phyloP scores from a whole-genome alignment of 2,329 filamentous ascomycete species.

The Hypomyces rosellus region DNA sequence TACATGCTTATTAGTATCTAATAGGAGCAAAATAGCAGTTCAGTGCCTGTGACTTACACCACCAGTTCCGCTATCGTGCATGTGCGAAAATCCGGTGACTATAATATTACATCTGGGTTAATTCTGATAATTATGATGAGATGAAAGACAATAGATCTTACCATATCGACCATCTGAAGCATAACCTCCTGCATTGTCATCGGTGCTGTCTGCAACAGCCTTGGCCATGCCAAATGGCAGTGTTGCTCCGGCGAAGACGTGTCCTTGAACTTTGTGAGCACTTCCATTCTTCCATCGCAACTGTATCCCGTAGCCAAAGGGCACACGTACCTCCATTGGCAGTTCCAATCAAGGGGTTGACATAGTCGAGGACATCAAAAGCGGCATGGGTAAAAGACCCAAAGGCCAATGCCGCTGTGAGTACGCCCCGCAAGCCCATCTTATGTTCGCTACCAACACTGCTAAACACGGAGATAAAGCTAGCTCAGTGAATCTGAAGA shows the following conservation, averaged over 20 bases:
- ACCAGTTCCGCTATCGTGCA: constrained; percentile 26
- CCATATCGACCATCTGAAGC: constrained; percentile 20
- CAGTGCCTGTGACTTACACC: constrained; percentile 20
- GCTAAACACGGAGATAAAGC: neutral
- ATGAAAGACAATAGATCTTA: constrained; percentile 3
- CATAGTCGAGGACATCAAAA: constrained; percentile 17
- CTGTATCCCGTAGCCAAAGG: too few relatives aligned
- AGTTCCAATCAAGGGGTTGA: constrained; percentile 23
- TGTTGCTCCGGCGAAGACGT: constrained; percentile 24
- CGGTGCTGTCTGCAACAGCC: constrained; percentile 20
- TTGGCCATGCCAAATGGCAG: constrained; percentile 26
- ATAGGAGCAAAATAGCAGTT: neutral
- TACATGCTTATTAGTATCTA: too few relatives aligned
- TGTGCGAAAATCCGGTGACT: constrained; percentile 26
- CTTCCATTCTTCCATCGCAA: neutral
- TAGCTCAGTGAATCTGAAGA: neutral
- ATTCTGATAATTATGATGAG: neutral
- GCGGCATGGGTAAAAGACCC: constrained; percentile 1
- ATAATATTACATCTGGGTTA: neutral
- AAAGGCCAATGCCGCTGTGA: neutral
- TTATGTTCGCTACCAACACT: neutral
- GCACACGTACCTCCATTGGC: constrained; percentile 17
- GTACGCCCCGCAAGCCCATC: constrained; percentile 2
- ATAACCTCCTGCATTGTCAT: constrained; percentile 22
- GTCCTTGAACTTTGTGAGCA: constrained; percentile 13